Percentiles rank a stretch among this genome's conserved stretches.
Evolutionary conservation across 805 yeast genomes (phyloP).

Genomic region (Yarrowia divulgata): DNA sequence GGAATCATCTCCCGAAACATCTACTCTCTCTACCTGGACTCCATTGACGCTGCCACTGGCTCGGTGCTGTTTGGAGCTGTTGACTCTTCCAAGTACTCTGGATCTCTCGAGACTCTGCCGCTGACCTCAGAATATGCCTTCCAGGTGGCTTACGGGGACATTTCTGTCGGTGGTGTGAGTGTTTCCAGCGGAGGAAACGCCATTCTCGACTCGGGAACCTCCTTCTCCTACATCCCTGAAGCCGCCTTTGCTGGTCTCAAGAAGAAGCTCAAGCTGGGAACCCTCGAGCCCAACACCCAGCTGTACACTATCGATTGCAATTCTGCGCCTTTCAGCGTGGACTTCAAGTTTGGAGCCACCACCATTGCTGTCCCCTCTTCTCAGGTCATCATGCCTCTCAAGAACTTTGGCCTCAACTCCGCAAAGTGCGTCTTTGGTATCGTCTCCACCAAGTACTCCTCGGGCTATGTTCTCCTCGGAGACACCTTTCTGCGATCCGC

Average conservation of each 20-base stretch:
- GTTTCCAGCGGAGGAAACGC: conserved; percentile 47
- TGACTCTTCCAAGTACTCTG: conserved; percentile 54
- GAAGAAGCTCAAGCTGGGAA: background rate
- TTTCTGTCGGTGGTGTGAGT: conserved; percentile 38
- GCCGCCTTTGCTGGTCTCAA: background rate
- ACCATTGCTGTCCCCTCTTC: conserved; percentile 85
- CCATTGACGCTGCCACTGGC: conserved; percentile 48
- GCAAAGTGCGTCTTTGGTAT: conserved; percentile 46
- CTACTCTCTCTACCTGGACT: conserved; percentile 55
- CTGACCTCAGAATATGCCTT: conserved; percentile 19
- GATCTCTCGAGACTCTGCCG: conserved; percentile 48
- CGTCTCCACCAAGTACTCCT: conserved; percentile 47
- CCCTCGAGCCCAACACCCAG: conserved; percentile 26
- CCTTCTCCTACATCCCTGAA: conserved; percentile 58
- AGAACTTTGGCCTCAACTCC: conserved; percentile 41
- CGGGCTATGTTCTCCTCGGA: conserved; percentile 54
- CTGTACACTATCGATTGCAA: conserved; percentile 18
- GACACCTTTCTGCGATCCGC: conserved; percentile 68
- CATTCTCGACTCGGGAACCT: conserved; percentile 65
- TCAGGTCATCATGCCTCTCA: conserved; percentile 54
- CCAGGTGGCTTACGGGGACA: conserved; percentile 11
- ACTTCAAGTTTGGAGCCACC: conserved; percentile 15
- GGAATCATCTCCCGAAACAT: conserved; percentile 53
- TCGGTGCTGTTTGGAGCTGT: conserved; percentile 54
- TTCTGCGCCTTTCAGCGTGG: conserved; percentile 2